Percentiles rank a stretch among this genome's conserved stretches.
Evolutionary conservation across 2,329 filamentous ascomycete species (phyloP).

Genomic region (Arthrobotrys sinensis): DNA sequence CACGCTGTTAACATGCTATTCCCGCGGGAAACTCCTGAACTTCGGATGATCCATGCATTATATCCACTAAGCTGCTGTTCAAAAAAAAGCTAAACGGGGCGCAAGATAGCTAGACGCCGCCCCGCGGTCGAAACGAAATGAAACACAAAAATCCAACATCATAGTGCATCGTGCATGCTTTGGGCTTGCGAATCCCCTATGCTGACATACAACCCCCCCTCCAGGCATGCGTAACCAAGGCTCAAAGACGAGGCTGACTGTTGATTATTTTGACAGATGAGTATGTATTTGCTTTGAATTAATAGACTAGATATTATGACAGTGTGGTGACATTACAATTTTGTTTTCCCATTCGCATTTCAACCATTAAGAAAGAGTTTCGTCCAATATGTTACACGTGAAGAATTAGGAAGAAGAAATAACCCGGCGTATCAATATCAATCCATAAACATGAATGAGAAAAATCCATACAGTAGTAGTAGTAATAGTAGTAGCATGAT

Average conservation of each 20-base stretch:
- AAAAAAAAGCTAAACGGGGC: no score
- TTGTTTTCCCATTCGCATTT: not conserved
- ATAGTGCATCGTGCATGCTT: not conserved
- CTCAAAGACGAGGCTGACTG: constrained; percentile 6
- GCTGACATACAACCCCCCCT: not conserved
- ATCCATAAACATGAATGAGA: not conserved
- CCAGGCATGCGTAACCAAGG: not conserved
- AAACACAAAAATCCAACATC: not conserved
- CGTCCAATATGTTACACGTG: constrained; percentile 37
- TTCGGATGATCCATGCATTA: constrained; percentile 4
- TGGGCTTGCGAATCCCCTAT: not conserved
- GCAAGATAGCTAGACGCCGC: not conserved
- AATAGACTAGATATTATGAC: not conserved
- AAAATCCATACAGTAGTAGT: not conserved
- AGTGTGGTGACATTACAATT: not conserved
- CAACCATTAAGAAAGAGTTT: not conserved
- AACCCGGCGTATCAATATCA: not conserved
- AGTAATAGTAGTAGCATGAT: not conserved
- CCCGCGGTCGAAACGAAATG: constrained; percentile 30
- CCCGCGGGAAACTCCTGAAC: not conserved
- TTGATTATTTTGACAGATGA: no score
- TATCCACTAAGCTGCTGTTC: no score
- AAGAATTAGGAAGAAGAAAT: not conserved
- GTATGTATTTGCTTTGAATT: no score
- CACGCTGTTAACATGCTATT: constrained; percentile 8